These are phyloP conservation scores for Russula sp. DNA, from an alignment of 768 basidiomycete genomes.

Conservation along the genomic window DNA sequence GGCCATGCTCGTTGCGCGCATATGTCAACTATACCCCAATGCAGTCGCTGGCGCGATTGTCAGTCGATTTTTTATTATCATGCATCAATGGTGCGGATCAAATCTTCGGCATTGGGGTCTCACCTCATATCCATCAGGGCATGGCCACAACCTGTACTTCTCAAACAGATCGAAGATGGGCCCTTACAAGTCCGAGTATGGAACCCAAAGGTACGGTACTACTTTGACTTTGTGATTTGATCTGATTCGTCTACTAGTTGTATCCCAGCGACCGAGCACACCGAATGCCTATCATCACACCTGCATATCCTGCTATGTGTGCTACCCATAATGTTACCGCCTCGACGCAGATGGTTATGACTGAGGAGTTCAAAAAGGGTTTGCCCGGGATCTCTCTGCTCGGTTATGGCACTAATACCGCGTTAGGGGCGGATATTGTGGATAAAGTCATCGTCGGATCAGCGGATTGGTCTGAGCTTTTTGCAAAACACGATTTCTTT, in stretches of 20 bases:
- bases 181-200: constrained; percentile 91
- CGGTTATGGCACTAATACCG: constrained; percentile 27
- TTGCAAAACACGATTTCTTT: constrained; percentile 95
- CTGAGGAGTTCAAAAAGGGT: constrained; percentile 94
- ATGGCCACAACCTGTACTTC: constrained; percentile 97
- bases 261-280: constrained; percentile 93
- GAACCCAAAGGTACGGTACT: constrained; percentile 81
- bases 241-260: constrained; percentile 46
- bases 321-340: constrained; percentile 96
- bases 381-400: background rate
- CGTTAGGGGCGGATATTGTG: constrained; percentile 85
- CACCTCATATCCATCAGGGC: constrained; percentile 53
- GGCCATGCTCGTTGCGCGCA: constrained; percentile 98
- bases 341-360: constrained; percentile 95
- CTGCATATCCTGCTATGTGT: constrained; percentile 99
- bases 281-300: constrained; percentile 99
- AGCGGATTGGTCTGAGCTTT: constrained; percentile 90
- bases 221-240: constrained; percentile 5
- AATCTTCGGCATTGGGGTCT: background rate
- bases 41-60: constrained; percentile 93
- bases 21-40: constrained; percentile 97
- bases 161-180: constrained; percentile 96
- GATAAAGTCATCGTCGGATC: constrained; percentile 85
- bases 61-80: constrained; percentile 97
- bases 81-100: constrained; percentile 83